A percentile compares a stretch with the other conserved stretches of the same genome.
phyloP scores from a whole-genome alignment of 192 early-diverging fungal genomes.

The Gaertneriomyces sp. region DNA sequence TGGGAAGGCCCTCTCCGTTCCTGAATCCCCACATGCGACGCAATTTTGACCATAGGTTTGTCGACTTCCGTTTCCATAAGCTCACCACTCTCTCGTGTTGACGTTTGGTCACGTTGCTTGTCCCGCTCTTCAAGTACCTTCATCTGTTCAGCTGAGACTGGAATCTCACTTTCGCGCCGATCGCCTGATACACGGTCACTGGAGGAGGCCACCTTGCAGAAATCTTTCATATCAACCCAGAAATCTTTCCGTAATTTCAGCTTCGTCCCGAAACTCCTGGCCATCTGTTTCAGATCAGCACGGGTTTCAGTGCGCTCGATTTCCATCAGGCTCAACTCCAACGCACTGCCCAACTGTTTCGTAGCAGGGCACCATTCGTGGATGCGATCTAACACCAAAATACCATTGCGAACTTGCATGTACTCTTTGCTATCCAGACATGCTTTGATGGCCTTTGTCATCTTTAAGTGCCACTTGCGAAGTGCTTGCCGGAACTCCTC shows the following conservation, averaged over 20 bases:
- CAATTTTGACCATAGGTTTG: no score
- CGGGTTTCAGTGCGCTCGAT: conserved; percentile 57
- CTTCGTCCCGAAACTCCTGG: conserved; percentile 32
- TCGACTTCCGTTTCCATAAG: no score
- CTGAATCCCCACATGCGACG: no score
- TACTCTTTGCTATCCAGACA: conserved; percentile 61
- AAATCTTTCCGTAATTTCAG: conserved; percentile 1
- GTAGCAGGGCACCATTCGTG: conserved; percentile 60
- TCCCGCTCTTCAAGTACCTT: no score
- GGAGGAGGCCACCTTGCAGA: background rate
- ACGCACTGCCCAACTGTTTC: conserved; percentile 47
- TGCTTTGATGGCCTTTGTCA: conserved; percentile 30
- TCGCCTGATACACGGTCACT: no score
- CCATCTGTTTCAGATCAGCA: conserved; percentile 70
- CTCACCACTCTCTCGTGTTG: no score
- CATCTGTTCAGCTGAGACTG: no score
- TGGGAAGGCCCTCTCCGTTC: no score
- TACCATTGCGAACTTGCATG: conserved; percentile 70
- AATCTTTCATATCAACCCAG: conserved; percentile 1
- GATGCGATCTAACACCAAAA: conserved; percentile 66
- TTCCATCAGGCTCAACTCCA: conserved; percentile 41
- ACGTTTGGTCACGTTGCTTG: no score
- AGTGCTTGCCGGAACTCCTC: conserved; percentile 61
- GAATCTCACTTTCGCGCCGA: no score
- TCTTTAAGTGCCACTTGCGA: conserved; percentile 71